Evolutionary conservation across 2,329 filamentous ascomycete genomes (phyloP).

Genomic region (Thelonectria blattea): DNA sequence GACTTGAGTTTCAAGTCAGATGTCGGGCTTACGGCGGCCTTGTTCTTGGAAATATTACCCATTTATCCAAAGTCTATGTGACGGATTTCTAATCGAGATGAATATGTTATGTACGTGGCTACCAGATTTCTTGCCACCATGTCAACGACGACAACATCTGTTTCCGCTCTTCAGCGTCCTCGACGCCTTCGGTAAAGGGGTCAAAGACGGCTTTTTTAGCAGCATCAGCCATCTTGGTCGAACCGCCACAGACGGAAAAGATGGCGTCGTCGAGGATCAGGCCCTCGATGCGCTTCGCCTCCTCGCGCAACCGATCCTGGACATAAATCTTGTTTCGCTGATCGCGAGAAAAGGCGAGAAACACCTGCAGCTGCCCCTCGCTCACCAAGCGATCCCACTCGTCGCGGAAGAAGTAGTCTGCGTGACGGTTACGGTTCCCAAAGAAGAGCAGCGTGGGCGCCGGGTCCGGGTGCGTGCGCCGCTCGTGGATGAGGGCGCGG

Average conservation of each 20-base stretch:
- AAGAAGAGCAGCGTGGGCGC: conserved; percentile 73
- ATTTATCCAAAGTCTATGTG: background rate
- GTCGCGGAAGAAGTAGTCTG: conserved; percentile 81
- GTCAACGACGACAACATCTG: conserved; percentile 44
- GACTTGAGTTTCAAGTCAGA: background rate
- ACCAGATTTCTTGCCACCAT: conserved; percentile 69
- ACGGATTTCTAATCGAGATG: too few species aligned
- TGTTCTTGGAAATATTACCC: background rate
- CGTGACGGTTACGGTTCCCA: conserved; percentile 75
- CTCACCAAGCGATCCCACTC: conserved; percentile 66
- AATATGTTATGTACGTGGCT: conserved; percentile 5
- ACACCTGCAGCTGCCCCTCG: conserved; percentile 40
- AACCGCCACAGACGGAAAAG: conserved; percentile 62
- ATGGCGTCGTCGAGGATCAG: conserved; percentile 50
- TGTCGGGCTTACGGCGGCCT: background rate
- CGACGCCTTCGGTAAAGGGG: conserved; percentile 48
- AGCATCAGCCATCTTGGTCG: conserved; percentile 63
- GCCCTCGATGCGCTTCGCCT: conserved; percentile 43
- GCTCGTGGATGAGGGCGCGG: conserved; percentile 79
- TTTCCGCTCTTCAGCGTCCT: conserved; percentile 48
- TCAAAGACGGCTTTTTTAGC: conserved; percentile 60
- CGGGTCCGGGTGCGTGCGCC: conserved; percentile 45
- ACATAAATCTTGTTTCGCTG: conserved; percentile 59
- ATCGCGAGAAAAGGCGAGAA: conserved; percentile 58
- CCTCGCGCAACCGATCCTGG: conserved; percentile 57